A percentile compares a stretch with the other conserved stretches of the same genome.
Conservation (phyloP, 2,329 filamentous ascomycete genomes). For the Arthrobotrys iridis region DNA sequence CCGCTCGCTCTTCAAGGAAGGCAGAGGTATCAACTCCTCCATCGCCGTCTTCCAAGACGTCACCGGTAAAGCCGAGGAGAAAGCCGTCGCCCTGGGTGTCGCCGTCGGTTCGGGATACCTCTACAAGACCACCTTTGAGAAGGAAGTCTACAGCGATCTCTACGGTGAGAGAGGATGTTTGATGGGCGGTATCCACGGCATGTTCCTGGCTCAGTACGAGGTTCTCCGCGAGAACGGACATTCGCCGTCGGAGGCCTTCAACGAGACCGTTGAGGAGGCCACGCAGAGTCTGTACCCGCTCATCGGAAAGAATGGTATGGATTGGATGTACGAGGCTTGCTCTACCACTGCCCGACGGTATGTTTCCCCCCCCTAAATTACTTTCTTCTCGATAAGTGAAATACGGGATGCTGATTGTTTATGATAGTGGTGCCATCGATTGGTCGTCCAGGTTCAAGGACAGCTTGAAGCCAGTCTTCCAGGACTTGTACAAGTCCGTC, state of each 20-base stretch:
- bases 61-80: conserved; percentile 97
- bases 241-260: conserved; percentile 98
- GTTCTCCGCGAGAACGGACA: conserved; percentile 98
- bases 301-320: conserved; percentile 95
- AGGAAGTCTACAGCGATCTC: conserved; percentile 99
- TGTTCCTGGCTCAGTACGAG: conserved; percentile 99
- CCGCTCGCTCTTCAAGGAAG: conserved; percentile 97
- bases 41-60: conserved; percentile 98
- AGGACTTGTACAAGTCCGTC: conserved; percentile 93
- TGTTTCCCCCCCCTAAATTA: not conserved
- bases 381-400: not conserved
- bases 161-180: conserved; percentile 99
- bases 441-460: conserved; percentile 98
- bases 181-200: conserved; percentile 99
- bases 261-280: conserved; percentile 99
- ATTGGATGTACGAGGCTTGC: conserved; percentile 99
- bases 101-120: conserved; percentile 96
- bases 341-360: conserved; percentile 88
- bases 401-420: not conserved
- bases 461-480: conserved; percentile 98
- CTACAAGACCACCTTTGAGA: conserved; percentile 99
- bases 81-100: conserved; percentile 94
- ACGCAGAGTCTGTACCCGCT: conserved; percentile 98
- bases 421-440: conserved; percentile 87
- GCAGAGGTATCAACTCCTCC: conserved; percentile 99